phyloP scores from a whole-genome alignment of 345 rosid species.

The Reutealis trisperma region DNA sequence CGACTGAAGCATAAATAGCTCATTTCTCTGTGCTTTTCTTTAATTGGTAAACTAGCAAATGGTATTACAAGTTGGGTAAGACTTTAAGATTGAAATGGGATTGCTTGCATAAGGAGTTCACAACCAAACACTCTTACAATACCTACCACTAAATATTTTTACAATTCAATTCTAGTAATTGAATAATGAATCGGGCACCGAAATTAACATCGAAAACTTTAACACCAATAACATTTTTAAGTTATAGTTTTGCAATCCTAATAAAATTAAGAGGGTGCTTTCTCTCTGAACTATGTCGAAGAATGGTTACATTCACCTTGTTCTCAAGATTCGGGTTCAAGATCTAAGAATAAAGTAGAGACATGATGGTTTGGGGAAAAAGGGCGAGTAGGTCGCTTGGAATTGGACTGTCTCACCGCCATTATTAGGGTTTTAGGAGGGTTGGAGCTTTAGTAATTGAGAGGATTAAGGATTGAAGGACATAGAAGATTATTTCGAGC shows the following conservation, averaged over 20 bases:
- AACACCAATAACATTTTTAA: slow-evolving; percentile 51
- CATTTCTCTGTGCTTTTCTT: too few relatives aligned
- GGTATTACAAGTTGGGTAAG: too few relatives aligned
- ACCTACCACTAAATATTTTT: too few relatives aligned
- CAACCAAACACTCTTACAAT: too few relatives aligned
- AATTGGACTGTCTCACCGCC: slow-evolving; percentile 38
- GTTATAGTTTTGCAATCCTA: slow-evolving; percentile 70
- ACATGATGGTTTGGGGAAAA: slow-evolving; percentile 61
- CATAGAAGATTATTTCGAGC: slow-evolving; percentile 3
- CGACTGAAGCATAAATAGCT: too few relatives aligned
- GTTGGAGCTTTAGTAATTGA: neutral
- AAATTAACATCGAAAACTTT: slow-evolving; percentile 62
- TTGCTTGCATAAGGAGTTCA: too few relatives aligned
- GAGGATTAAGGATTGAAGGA: slow-evolving; percentile 11
- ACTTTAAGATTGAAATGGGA: too few relatives aligned
- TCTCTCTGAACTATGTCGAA: slow-evolving; percentile 73
- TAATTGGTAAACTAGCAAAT: too few relatives aligned
- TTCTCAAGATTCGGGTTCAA: slow-evolving; percentile 51
- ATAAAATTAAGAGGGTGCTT: slow-evolving; percentile 81
- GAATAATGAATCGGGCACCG: slow-evolving; percentile 54
- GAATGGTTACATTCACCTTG: slow-evolving; percentile 68
- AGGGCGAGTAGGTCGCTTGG: slow-evolving; percentile 68
- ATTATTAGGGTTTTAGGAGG: slow-evolving; percentile 38
- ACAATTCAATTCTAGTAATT: slow-evolving; percentile 26
- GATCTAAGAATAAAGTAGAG: slow-evolving; percentile 66